Evolutionary conservation across 192 early-diverging fungal species (phyloP), one percentile per base, ranked within the genome.

Genomic region (Rhizophagus clarus): DNA sequence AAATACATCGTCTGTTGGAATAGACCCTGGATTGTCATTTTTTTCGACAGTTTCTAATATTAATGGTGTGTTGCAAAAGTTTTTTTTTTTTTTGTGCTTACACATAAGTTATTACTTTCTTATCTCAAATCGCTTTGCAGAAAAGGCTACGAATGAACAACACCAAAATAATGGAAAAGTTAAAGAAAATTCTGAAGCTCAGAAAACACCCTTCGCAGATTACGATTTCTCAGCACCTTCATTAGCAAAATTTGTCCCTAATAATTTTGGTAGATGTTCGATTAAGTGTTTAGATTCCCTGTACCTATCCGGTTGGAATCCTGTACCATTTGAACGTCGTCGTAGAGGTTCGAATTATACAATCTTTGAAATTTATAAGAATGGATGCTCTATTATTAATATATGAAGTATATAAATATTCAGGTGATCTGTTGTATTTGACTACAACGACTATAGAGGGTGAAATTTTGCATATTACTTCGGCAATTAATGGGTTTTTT

Each of bases 281-380:
- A 91, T 92, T 9, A 85, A 91, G 80, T 94, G 93, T 71, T 74
- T 95, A 72, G 92, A 92, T 74, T 91, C 89, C 71, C 82, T 99
- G 73, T 82, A 89, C 20, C 80, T 97, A 29, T 98, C 97, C 73
- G 90, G 91, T 32, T 98, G 97, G 97, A 99, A 98, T 83, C 97
- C 97, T 29, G 94, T 95, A 17, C 92, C 96, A 9, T 89, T 90
- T 45, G 83, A 91, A 71, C 90, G 92, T 42, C 89, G 91, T 69
- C 85, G 94, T 31, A 89, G 88, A 82, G 94, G 92, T 83, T 31
- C 4, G 11, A 40, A 75, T 84, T 40, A 74, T 51, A 3, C 20
- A 17, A 22, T 26, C 8, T 32, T 40, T 70, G 32, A 66, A n/a
- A 34, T 20, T 22, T 11, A 34, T 1, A 20, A 22, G 37, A 15